Percentiles rank a stretch among this genome's conserved stretches.
phyloP scores from a whole-genome alignment of 345 rosid genomes.

The Eucalyptus regnans region DNA sequence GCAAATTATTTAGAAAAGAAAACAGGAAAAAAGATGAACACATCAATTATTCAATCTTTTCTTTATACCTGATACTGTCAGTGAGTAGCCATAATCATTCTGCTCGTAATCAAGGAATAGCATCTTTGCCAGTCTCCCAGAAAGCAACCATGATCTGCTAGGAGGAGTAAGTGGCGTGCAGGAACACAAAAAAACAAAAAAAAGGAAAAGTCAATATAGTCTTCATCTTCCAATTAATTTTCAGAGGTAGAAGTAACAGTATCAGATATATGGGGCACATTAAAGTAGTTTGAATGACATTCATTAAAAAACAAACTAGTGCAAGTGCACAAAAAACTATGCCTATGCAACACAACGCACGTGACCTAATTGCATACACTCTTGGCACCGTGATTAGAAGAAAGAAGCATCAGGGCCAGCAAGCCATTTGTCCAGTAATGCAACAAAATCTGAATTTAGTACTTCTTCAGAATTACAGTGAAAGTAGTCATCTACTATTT shows the following conservation, averaged over 20 bases:
- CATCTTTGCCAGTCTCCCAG: conserved; percentile 83
- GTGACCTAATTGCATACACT: not conserved
- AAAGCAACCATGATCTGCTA: conserved; percentile 77
- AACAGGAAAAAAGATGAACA: not conserved
- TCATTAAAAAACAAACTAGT: not conserved
- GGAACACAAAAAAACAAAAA: not conserved
- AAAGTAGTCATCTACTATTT: not conserved
- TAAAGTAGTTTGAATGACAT: not conserved
- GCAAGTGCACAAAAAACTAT: not conserved
- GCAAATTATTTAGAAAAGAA: not conserved
- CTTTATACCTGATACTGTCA: conserved; percentile 66
- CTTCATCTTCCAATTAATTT: not conserved
- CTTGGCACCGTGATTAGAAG: not conserved
- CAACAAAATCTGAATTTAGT: not conserved
- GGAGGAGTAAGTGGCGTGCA: not conserved
- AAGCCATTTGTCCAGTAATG: not conserved
- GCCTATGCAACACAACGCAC: not conserved
- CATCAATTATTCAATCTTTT: not conserved
- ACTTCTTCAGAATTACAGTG: not conserved
- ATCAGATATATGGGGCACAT: not conserved
- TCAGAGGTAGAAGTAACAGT: not conserved
- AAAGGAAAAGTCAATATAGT: not conserved
- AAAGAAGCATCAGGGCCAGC: not conserved
- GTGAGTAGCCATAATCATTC: conserved; percentile 53
- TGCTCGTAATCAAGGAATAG: conserved; percentile 68